Evolutionary conservation across 768 basidiomycete species (phyloP).

Genomic region (Mycena crocata): DNA sequence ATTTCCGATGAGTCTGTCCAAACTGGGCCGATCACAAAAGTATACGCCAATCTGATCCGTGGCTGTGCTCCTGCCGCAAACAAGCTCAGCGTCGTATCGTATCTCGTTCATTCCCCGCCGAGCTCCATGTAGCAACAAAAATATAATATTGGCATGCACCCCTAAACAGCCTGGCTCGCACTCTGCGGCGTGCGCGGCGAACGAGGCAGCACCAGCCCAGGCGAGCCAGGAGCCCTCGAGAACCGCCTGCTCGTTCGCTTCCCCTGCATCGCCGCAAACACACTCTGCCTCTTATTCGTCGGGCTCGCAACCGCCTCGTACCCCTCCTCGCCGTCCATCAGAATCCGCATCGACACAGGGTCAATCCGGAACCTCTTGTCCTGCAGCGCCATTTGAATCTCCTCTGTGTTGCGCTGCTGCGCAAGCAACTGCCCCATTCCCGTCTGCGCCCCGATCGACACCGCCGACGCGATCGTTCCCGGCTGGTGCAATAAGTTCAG

Average conservation of each 20-base stretch:
- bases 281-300: conserved; percentile 44
- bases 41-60: no score
- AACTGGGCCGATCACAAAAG: neutral
- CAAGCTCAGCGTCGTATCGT: no score
- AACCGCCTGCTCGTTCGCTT: conserved; percentile 25
- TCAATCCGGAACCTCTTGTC: conserved; percentile 65
- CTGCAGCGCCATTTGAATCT: conserved; percentile 54
- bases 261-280: conserved; percentile 48
- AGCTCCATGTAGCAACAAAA: no score
- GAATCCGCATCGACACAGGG: conserved; percentile 59
- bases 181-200: conserved; percentile 31
- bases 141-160: no score
- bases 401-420: conserved; percentile 51
- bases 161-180: conserved; percentile 7
- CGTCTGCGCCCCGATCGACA: conserved; percentile 64
- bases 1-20: neutral
- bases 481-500: conserved; percentile 60
- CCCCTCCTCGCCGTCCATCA: conserved; percentile 65
- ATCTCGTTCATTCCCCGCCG: no score
- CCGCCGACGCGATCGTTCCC: conserved; percentile 68
- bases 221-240: conserved; percentile 27
- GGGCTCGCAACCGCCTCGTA: conserved; percentile 56
- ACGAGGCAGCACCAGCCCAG: conserved; percentile 19
- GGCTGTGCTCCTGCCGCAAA: no score
- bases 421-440: conserved; percentile 59